phyloP scores from a whole-genome alignment of 139 green algal species.

The Haematococcus sp. region DNA sequence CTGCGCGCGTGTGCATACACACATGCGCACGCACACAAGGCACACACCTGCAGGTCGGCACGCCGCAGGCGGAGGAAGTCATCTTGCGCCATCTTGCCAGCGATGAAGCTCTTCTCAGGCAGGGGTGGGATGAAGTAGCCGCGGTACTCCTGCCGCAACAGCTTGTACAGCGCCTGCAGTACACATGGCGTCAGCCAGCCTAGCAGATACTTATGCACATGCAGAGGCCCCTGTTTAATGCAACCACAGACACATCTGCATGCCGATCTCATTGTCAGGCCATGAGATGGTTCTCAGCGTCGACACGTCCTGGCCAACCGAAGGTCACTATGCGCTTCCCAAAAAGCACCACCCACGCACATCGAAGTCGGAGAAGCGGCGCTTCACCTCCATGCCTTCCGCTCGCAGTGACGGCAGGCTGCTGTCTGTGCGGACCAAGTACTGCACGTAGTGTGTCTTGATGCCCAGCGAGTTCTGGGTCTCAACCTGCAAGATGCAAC shows the following conservation, averaged over 20 bases:
- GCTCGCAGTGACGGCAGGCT: slow-evolving; percentile 15
- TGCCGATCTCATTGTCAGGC: too few species aligned
- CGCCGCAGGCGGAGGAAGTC: slow-evolving; percentile 49
- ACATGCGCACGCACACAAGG: too few species aligned
- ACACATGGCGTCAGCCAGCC: not conserved
- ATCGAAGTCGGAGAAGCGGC: slow-evolving; percentile 84
- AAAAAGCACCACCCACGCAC: too few species aligned
- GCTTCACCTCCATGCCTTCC: slow-evolving; percentile 53
- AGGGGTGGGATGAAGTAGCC: slow-evolving; percentile 91
- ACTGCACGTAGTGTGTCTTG: slow-evolving; percentile 24
- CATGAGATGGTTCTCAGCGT: too few species aligned
- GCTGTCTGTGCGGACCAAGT: slow-evolving; percentile 39
- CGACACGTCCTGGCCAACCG: too few species aligned
- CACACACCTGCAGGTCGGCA: slow-evolving; percentile 48
- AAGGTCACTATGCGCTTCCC: too few species aligned
- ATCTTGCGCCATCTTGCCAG: slow-evolving; percentile 57
- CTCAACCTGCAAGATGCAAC: slow-evolving; percentile 28
- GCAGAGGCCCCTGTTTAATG: too few species aligned
- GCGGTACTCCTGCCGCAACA: slow-evolving; percentile 67
- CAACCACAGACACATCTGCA: too few species aligned
- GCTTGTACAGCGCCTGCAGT: slow-evolving; percentile 60
- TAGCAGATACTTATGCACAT: not conserved
- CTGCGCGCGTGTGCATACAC: too few species aligned
- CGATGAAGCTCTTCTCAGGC: slow-evolving; percentile 86
- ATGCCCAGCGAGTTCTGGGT: slow-evolving; percentile 18